Percentiles rank a stretch among this genome's conserved stretches.
Evolutionary conservation across 768 basidiomycete genomes (phyloP).

Genomic region (Lactarius sanguifluus): DNA sequence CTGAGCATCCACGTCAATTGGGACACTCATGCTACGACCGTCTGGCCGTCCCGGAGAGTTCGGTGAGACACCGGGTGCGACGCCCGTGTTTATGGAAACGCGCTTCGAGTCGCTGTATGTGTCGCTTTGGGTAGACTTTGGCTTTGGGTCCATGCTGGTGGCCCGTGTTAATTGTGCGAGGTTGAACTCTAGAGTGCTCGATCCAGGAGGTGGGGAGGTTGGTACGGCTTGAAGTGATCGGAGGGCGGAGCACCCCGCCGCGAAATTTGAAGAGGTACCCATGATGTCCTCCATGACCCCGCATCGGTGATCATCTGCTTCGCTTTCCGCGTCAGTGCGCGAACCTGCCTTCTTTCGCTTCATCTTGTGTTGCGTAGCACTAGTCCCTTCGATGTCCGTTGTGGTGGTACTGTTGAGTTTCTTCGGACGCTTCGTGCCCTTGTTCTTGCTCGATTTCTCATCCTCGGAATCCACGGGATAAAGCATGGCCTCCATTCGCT

Average conservation of each 20-base stretch:
- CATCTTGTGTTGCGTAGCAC: slow-evolving; percentile 11
- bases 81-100: too few relatives aligned
- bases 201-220: not conserved
- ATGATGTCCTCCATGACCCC: not conserved
- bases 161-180: not conserved
- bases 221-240: not conserved
- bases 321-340: slow-evolving; percentile 16
- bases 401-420: slow-evolving; percentile 12
- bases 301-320: not conserved
- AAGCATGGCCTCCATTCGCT: slow-evolving; percentile 37
- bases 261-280: not conserved
- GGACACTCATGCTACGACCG: not conserved
- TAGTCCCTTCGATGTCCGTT: slow-evolving; percentile 16
- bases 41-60: slow-evolving; percentile 1
- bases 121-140: not conserved
- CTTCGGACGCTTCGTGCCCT: slow-evolving; percentile 23
- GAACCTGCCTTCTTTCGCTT: slow-evolving; percentile 28
- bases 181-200: slow-evolving; percentile 2
- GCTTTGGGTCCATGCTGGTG: not conserved
- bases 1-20: slow-evolving; percentile 15
- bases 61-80: not conserved
- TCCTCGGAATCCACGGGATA: slow-evolving; percentile 27
- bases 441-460: not conserved
- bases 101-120: not conserved
- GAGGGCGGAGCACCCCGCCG: not conserved